A percentile compares a stretch with the other conserved stretches of the same genome.
phyloP scores from a whole-genome alignment of 345 rosid species.

The Bruguiera gymnorhiza region DNA sequence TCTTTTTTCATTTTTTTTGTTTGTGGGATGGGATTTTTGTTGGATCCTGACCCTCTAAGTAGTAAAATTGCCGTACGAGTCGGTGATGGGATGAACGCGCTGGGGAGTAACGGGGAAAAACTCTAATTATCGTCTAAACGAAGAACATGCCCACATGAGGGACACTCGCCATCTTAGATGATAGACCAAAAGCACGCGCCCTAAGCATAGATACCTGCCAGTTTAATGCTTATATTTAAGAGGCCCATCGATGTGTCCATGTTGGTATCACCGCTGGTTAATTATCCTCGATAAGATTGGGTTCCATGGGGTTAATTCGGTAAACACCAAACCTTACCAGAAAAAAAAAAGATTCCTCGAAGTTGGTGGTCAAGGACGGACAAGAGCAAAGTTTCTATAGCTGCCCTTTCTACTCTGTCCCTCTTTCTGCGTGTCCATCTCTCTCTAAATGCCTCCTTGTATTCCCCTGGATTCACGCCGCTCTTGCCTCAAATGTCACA shows the following conservation, averaged over 20 bases:
- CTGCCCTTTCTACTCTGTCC: conserved; percentile 19
- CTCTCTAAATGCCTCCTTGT: conserved; percentile 3
- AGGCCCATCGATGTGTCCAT: too few relatives aligned
- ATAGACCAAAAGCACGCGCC: too few relatives aligned
- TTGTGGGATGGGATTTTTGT: conserved; percentile 1
- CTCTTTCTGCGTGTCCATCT: conserved; percentile 5
- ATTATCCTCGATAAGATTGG: neutral
- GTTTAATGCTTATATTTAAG: too few relatives aligned
- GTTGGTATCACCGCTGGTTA: neutral
- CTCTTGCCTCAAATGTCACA: conserved; percentile 33
- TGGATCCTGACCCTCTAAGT: neutral
- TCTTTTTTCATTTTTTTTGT: neutral
- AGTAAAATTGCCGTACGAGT: neutral
- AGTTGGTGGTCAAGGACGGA: conserved; percentile 42
- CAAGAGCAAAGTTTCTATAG: conserved; percentile 44
- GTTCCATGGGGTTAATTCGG: neutral
- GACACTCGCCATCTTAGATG: too few relatives aligned
- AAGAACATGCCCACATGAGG: too few relatives aligned
- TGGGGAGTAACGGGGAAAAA: neutral
- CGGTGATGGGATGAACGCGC: conserved; percentile 6
- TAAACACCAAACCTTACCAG: neutral
- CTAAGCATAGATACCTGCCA: too few relatives aligned
- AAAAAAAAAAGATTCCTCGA: neutral
- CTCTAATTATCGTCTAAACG: too few relatives aligned
- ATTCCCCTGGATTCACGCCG: conserved; percentile 59